Base-by-base conservation (phyloP, 768 basidiomycete species). In the Hygrocybe coccinea region DNA sequence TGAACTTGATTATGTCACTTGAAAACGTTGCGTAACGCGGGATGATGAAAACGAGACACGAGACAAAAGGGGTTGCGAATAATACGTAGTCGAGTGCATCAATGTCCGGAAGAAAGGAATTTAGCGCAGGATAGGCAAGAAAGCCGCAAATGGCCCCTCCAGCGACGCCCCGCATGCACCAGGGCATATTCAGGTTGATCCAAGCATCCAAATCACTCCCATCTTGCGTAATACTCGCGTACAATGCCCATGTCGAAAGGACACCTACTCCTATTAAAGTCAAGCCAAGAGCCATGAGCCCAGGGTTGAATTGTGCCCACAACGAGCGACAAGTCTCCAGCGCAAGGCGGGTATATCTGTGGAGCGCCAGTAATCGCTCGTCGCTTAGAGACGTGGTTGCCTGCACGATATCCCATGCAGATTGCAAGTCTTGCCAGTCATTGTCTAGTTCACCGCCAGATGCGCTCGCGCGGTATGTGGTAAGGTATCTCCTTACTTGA, bases 231-330 rank as follows among this genome's bases (percentile, higher is more conserved):
- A 87, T 71, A 35, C 76, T 75, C 21, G 65, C 63, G 66, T 84
- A 91, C 0, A 87, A 60, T 0, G 76, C 72, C 76, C 81, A 82
- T 1, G 78, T 71, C 0, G 84, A 79, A 5, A 82, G 62, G 0
- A 85, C 66, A 33, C 84, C 76, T 21, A 85, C 67, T 0, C 72
- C 74, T 25, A 95, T 76, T 22, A 91, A 69, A 0, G 68, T 61
- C 9, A 95, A 69, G 0, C 95, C 97, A 24, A 87, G 72, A 3
- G 74, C 69, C 79, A 98, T 97, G 12, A 90, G 74, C 1, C 80
- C 63, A 2, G 86, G 75, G 60, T 93, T 90, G 76, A 99, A 98
- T 64, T 91, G 91, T 1, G 97, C 95, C 97, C 97, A 99, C 53
- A 97, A 83, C 11, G 80, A 70, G 6, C 95, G 86, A 64, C 95